Base-by-base conservation (phyloP, 495 filamentous ascomycete species). In the Penicillium nucicola region DNA sequence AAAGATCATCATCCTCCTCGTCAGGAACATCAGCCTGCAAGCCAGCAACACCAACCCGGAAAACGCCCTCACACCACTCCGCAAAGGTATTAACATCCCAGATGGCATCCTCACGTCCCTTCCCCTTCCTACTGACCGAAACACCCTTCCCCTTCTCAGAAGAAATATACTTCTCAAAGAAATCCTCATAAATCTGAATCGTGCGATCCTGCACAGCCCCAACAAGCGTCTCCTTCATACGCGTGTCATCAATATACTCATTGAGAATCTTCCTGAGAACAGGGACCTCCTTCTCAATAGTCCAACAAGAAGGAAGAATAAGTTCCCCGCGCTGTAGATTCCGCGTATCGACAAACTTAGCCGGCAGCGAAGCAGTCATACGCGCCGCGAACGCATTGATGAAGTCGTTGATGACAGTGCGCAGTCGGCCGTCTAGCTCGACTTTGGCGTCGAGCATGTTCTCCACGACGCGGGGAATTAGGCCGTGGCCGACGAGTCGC, bases 381-480 rank as follows among this genome's bases (percentile, higher is more conserved):
- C 75, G 68, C 8, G 62, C 62, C 2, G 81, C 78, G 52, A 79
- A 80, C 17, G 66, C 68, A 48, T 80, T 82, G 25, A 88, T 89
- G 55, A 93, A 92, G 18, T 88, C 85, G 42, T 85, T 87, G 56
- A 96, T 93, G 12, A 85, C 83, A 17, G 84, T 85, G 35, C 90
- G 70, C 14, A 96, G 74, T 22, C 86, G 71, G 14, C 85, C 87
- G 52, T 96, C 90, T 2, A 96, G 71, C 67, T 92, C 89, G 42
- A 87, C 87, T 62, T 87, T 85, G 22, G 86, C 88, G 62, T 91
- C 88, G 10, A 85, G 69, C 82, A 85, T 84, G 58, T 84, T 84
- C 56, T 84, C 80, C 1, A 85, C 78, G 9, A 85, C 82, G 25
- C 75, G 78, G 0, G 82, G 82, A 37, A 84, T 61, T 6, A 84